Evolutionary conservation across 2,329 filamentous ascomycete species (phyloP).

Genomic region (Pseudopithomyces chartarum): DNA sequence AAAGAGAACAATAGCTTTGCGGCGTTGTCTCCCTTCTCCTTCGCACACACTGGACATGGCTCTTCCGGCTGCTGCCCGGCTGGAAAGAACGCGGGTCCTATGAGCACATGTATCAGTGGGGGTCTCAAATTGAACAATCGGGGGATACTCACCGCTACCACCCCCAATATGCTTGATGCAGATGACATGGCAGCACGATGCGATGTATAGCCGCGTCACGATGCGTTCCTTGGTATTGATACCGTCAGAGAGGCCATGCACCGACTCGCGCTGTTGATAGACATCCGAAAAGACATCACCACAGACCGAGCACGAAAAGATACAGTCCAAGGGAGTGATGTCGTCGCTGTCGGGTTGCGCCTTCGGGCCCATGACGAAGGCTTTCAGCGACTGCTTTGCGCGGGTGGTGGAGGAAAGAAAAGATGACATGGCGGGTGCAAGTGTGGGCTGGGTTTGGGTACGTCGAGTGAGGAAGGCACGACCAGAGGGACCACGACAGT

Average conservation of each 20-base stretch:
- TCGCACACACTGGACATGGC: conserved; percentile 52
- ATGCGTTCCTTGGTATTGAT: conserved; percentile 43
- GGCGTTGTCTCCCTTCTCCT: conserved; percentile 40
- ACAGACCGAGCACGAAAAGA: conserved; percentile 57
- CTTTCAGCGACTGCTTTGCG: not conserved
- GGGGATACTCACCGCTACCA: conserved; percentile 48
- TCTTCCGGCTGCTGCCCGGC: conserved; percentile 47
- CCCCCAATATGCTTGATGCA: conserved; percentile 55
- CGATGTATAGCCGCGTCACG: conserved; percentile 54
- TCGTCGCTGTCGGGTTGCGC: conserved; percentile 8
- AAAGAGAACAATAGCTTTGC: conserved; percentile 51
- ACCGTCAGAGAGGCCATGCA: conserved; percentile 44
- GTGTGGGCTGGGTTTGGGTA: not conserved
- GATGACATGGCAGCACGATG: conserved; percentile 55
- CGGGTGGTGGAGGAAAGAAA: not conserved
- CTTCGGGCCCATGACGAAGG: conserved; percentile 20
- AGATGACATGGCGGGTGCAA: conserved; percentile 7
- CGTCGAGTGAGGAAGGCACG: conserved; percentile 17
- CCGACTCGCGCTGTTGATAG: conserved; percentile 46
- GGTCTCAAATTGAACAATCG: not conserved
- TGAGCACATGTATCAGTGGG: not conserved
- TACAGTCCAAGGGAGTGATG: conserved; percentile 46
- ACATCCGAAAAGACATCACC: conserved; percentile 52
- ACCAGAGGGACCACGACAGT: not conserved
- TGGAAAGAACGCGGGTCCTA: conserved; percentile 54